phyloP scores from a whole-genome alignment of 352 stramenopile species.

The Blastocystis sp. region DNA sequence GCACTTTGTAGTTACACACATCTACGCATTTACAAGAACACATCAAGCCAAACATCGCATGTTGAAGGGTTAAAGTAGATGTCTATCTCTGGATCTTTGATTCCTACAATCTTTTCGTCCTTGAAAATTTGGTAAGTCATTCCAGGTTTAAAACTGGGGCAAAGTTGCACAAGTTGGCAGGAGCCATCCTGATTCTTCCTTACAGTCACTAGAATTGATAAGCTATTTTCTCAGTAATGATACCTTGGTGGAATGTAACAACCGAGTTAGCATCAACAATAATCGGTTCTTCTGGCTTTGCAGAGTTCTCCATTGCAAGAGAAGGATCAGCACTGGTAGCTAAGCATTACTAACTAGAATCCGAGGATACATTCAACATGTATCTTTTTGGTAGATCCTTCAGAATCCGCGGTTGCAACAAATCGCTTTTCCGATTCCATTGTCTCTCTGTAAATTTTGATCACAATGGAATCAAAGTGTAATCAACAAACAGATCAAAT shows the following conservation, averaged over 20 bases:
- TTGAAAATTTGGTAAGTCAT: constrained; percentile 44
- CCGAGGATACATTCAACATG: neutral
- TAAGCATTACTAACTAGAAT: neutral
- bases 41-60: neutral
- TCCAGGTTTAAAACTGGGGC: constrained; percentile 14
- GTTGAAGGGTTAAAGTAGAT: constrained; percentile 44
- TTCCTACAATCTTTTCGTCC: constrained; percentile 3
- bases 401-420: neutral
- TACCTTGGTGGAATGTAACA: constrained; percentile 35
- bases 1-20: constrained; percentile 8
- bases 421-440: neutral
- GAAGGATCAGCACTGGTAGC: neutral
- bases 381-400: neutral
- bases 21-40: neutral
- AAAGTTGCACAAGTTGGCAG: neutral
- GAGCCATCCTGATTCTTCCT: neutral
- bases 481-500: neutral
- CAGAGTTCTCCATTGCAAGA: neutral
- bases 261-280: neutral
- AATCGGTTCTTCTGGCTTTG: neutral
- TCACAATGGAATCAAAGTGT: neutral
- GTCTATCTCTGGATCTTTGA: constrained; percentile 22
- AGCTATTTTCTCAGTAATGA: neutral
- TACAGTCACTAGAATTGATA: neutral
- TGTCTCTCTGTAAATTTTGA: neutral